A percentile compares a stretch with the other conserved stretches of the same genome.
Evolutionary conservation across 108 stramenopile species (phyloP).

Genomic region (Skeletonema potamos): DNA sequence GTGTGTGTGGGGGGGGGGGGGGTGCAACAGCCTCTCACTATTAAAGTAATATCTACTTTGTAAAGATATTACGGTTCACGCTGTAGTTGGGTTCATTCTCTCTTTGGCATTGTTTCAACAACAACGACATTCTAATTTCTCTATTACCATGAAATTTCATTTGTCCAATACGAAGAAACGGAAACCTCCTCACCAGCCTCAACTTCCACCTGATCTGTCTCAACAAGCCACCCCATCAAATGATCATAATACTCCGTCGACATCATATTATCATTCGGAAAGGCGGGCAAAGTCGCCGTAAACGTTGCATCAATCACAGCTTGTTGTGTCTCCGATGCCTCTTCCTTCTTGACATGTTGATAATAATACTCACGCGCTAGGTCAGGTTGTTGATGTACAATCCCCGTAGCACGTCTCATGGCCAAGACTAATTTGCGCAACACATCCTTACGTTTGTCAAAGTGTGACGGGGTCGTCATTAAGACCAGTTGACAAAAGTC

Average conservation of each 20-base stretch:
- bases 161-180: conserved; percentile 50
- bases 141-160: conserved; percentile 48
- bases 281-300: conserved; percentile 50
- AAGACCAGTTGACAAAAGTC: conserved; percentile 62
- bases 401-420: conserved; percentile 51
- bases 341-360: conserved; percentile 19
- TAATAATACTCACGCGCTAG: conserved; percentile 41
- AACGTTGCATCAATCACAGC: conserved; percentile 49
- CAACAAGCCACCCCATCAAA: conserved; percentile 53
- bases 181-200: conserved; percentile 20
- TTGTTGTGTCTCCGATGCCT: conserved; percentile 19
- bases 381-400: conserved; percentile 49
- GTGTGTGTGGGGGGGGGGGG: too few species aligned
- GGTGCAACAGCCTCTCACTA: too few species aligned
- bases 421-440: conserved; percentile 54
- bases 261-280: conserved; percentile 57
- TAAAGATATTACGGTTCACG: too few species aligned
- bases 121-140: too few species aligned
- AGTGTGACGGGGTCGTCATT: conserved; percentile 49
- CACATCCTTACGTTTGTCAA: conserved; percentile 9
- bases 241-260: conserved; percentile 47
- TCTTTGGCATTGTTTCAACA: too few species aligned
- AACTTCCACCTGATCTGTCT: conserved; percentile 50
- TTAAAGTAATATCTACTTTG: too few species aligned
- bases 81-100: too few species aligned